Conservation (phyloP, 2,329 filamentous ascomycete species). For the Ascosphaera apis region DNA sequence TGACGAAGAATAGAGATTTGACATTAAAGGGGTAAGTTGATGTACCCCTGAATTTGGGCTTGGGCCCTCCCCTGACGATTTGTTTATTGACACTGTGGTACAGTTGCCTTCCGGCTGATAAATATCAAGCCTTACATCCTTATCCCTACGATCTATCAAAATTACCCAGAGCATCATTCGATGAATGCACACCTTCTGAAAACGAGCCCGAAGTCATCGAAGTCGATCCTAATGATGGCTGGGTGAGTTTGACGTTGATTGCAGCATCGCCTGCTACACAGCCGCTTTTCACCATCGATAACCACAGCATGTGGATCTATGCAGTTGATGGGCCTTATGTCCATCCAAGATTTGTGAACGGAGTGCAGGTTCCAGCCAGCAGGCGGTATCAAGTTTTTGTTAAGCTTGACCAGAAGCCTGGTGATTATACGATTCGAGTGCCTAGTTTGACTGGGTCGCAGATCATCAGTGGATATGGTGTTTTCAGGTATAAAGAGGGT, state of each 20-base stretch:
- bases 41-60: neutral
- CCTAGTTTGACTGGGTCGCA: slow-evolving; percentile 27
- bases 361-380: slow-evolving; percentile 13
- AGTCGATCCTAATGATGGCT: slow-evolving; percentile 13
- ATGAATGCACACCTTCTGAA: slow-evolving; percentile 8
- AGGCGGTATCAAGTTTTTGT: slow-evolving; percentile 20
- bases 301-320: slow-evolving; percentile 22
- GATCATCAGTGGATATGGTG: slow-evolving; percentile 28
- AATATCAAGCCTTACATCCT: slow-evolving; percentile 3
- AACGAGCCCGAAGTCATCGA: slow-evolving; percentile 10
- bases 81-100: slow-evolving; percentile 1
- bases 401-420: slow-evolving; percentile 18
- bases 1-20: slow-evolving; percentile 8
- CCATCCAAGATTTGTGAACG: slow-evolving; percentile 16
- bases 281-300: slow-evolving; percentile 20
- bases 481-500: slow-evolving; percentile 21
- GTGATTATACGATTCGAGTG: slow-evolving; percentile 24
- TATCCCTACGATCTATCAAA: slow-evolving; percentile 8
- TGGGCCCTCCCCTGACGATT: neutral
- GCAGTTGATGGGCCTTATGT: slow-evolving; percentile 22
- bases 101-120: slow-evolving; percentile 2
- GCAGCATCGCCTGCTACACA: slow-evolving; percentile 13
- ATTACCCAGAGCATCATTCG: slow-evolving; percentile 8
- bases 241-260: slow-evolving; percentile 18
- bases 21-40: slow-evolving; percentile 13